Conservation (phyloP, 306 rosid genomes). For the Senna siamea region DNA sequence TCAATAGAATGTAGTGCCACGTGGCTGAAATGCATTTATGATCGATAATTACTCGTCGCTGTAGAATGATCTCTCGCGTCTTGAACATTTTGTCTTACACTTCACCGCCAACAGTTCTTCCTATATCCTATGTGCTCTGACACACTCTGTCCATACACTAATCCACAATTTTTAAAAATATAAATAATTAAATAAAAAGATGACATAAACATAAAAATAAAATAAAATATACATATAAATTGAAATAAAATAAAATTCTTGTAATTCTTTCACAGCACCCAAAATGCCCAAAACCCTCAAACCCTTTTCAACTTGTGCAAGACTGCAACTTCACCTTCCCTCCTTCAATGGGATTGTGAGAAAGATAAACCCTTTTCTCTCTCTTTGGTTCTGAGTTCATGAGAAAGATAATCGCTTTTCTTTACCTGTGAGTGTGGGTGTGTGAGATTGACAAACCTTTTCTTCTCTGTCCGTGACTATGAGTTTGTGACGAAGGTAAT, state of each 20-base stretch:
- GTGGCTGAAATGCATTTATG: no score
- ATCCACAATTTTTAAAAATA: not conserved
- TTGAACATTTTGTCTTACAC: not conserved
- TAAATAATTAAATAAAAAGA: no score
- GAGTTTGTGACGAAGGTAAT: not conserved
- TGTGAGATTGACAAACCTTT: not conserved
- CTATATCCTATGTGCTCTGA: not conserved
- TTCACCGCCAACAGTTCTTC: not conserved
- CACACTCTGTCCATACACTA: not conserved
- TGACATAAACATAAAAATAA: no score
- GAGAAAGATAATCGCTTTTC: not conserved
- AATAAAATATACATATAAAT: no score
- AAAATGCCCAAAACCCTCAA: not conserved
- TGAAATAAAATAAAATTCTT: not conserved
- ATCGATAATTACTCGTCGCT: no score
- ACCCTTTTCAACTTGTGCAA: not conserved
- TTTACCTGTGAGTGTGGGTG: not conserved
- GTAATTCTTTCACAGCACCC: not conserved
- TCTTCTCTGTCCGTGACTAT: not conserved
- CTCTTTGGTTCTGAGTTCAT: not conserved
- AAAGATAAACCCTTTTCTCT: not conserved
- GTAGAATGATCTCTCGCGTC: no score
- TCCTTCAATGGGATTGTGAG: not conserved
- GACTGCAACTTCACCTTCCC: not conserved
- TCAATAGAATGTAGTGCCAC: no score